Evolutionary conservation across 2,329 filamentous ascomycete genomes (phyloP), one percentile per base, ranked within the genome.

Genomic region (Aaosphaeria arxii): DNA sequence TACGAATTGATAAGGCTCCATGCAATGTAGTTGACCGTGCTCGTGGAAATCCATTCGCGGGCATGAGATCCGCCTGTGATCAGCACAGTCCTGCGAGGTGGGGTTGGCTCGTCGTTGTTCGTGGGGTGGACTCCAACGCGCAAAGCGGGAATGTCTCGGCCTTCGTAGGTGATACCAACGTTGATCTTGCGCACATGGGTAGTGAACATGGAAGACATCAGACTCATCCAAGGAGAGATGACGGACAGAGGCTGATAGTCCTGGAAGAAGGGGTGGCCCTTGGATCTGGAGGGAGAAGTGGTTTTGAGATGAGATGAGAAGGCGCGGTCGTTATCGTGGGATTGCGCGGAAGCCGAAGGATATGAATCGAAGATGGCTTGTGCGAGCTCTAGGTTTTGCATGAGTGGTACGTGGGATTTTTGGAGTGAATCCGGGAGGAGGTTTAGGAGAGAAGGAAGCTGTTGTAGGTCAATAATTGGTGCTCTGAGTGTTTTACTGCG

Each of bases 41-140:
- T 94, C 1, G 87, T 91, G 42, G 90, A 89, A 56, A 99, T 95
- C 94, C 94, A 99, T 76, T 99, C 94, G 35, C 94, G 83, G 3
- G 91, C 92, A 69, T 97, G 94, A n/a, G 88, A 79, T 43, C 92
- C 92, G 46, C 90, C 94, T 4, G 85, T 85, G 17, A 99, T 77
- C 44, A 96, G 76, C 48, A 96, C 83, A 0, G 89, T 92, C 67
- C 89, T 89, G 43, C 88, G 83, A 5, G 76, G 78, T 9, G 64
- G 61, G 4, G 69, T 63, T 2, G 72, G 60, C 5, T 78, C 70
- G 30, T 78, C 62, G 46, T 75, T 62, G 64, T 77, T 76, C 33
- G 76, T 75, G 61, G 78, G 73, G 47, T 78, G 74, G 1, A 81
- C 79, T 13, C 91, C 89, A 4, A 97, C 79, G 51, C 87, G 85